Percentiles rank a stretch among this genome's conserved stretches.
Evolutionary conservation across 2,329 filamentous ascomycete species (phyloP).

Genomic region (Domatiomyces catenatus): DNA sequence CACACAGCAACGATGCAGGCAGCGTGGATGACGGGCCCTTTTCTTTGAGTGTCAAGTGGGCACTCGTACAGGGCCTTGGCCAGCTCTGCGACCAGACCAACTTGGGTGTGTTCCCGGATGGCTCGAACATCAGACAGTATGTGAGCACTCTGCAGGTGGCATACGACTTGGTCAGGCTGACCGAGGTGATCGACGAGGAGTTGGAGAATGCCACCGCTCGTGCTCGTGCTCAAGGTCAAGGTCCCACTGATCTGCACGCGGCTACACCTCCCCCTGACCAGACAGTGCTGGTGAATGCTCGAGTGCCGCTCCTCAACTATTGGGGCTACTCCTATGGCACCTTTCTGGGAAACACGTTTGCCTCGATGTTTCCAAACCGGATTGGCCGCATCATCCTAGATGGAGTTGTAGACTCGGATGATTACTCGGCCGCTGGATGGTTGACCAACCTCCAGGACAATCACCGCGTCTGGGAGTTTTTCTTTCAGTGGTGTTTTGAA

Average conservation of each 20-base stretch:
- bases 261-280: neutral
- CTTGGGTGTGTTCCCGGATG: slow-evolving; percentile 14
- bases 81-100: slow-evolving; percentile 10
- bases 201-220: neutral
- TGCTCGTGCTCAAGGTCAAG: neutral
- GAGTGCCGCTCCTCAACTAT: slow-evolving; percentile 27
- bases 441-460: slow-evolving; percentile 36
- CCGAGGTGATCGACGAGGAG: slow-evolving; percentile 18
- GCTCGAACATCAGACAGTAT: slow-evolving; percentile 18
- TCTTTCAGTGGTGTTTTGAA: slow-evolving; percentile 39
- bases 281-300: no score
- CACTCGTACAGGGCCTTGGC: slow-evolving; percentile 8
- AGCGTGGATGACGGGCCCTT: slow-evolving; percentile 6
- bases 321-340: slow-evolving; percentile 39
- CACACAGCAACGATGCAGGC: slow-evolving; percentile 7
- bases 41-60: slow-evolving; percentile 14
- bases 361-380: slow-evolving; percentile 28
- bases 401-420: slow-evolving; percentile 27
- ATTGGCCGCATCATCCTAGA: slow-evolving; percentile 30
- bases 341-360: slow-evolving; percentile 31
- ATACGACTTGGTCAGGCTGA: slow-evolving; percentile 24
- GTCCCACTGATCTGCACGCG: neutral
- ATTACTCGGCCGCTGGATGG: slow-evolving; percentile 37
- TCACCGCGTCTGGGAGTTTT: slow-evolving; percentile 38
- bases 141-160: slow-evolving; percentile 23